A percentile compares a stretch with the other conserved stretches of the same genome.
These are phyloP conservation scores for Boletales sp. DNA, from an alignment of 768 basidiomycete genomes.

Conservation along the genomic window DNA sequence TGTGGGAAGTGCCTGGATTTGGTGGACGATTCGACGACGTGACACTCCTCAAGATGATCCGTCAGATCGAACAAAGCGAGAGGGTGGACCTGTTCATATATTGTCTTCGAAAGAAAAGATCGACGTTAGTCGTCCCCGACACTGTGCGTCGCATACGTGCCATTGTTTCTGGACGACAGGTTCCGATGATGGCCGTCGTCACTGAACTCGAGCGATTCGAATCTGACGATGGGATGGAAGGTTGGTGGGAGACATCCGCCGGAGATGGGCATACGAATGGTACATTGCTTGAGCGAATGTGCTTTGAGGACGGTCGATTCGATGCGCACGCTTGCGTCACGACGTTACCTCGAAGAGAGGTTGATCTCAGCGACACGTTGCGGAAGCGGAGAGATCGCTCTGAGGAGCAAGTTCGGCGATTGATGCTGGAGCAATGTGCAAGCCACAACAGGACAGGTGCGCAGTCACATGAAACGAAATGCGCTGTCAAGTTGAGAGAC, in stretches of 20 bases:
- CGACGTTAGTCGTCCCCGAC: conserved; percentile 9
- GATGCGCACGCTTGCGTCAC: conserved; percentile 39
- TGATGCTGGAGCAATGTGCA: conserved; percentile 14
- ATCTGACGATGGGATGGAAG: conserved; percentile 21
- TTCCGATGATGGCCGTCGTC: conserved; percentile 25
- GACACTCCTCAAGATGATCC: conserved; percentile 13
- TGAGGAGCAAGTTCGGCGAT: conserved; percentile 6
- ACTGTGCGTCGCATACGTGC: conserved; percentile 7
- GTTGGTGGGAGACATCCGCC: conserved; percentile 25
- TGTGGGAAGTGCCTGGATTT: conserved; percentile 25
- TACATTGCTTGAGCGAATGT: conserved; percentile 19
- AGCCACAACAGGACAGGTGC: conserved; percentile 11
- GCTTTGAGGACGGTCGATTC: conserved; percentile 22
- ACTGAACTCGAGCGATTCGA: conserved; percentile 24
- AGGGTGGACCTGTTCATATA: conserved; percentile 25
- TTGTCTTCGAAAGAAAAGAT: conserved; percentile 20
- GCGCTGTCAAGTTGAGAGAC: no score
- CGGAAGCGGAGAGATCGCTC: conserved; percentile 18
- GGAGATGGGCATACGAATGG: conserved; percentile 25
- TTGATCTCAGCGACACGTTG: conserved; percentile 9
- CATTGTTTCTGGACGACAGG: not conserved
- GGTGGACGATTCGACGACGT: conserved; percentile 3
- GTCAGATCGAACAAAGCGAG: conserved; percentile 8
- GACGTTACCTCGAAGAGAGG: conserved; percentile 19
- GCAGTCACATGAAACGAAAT: not conserved